Evolutionary conservation across 495 filamentous ascomycete genomes (phyloP).

Genomic region (Bathelium albidoporum): DNA sequence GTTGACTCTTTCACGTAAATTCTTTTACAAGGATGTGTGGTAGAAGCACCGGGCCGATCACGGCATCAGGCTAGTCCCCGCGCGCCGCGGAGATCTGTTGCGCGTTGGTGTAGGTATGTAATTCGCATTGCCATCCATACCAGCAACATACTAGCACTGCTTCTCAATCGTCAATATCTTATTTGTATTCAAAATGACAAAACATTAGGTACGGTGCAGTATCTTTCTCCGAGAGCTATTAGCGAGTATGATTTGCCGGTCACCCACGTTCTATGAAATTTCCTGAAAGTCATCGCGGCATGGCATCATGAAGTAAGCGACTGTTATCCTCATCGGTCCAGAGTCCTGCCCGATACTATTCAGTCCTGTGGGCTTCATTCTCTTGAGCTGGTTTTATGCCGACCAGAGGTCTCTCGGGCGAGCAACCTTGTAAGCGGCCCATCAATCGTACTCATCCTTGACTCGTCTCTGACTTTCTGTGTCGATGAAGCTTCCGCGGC

Average conservation of each 20-base stretch:
- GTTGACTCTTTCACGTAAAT: no score
- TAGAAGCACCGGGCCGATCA: no score
- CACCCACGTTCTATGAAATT: background rate
- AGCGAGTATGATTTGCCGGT: no score
- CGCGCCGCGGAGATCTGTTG: conserved; percentile 7
- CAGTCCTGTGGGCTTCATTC: background rate
- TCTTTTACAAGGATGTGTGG: no score
- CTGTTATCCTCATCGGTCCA: no score
- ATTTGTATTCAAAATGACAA: background rate
- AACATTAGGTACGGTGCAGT: background rate
- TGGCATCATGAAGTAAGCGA: background rate
- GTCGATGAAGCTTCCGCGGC: conserved; percentile 42
- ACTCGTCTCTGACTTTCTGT: conserved; percentile 43
- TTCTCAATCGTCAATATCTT: background rate
- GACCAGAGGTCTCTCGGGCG: background rate
- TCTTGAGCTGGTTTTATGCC: background rate
- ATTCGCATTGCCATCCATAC: background rate
- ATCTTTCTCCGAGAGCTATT: background rate
- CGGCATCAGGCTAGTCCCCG: background rate
- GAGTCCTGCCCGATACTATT: no score
- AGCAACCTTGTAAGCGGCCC: background rate
- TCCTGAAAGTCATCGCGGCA: background rate
- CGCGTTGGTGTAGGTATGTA: no score
- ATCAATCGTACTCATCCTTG: conserved; percentile 55
- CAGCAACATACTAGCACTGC: background rate